These are phyloP conservation scores for Selaginella tamariscina DNA, from an alignment of 75 land plant species.

Conservation along the genomic window DNA sequence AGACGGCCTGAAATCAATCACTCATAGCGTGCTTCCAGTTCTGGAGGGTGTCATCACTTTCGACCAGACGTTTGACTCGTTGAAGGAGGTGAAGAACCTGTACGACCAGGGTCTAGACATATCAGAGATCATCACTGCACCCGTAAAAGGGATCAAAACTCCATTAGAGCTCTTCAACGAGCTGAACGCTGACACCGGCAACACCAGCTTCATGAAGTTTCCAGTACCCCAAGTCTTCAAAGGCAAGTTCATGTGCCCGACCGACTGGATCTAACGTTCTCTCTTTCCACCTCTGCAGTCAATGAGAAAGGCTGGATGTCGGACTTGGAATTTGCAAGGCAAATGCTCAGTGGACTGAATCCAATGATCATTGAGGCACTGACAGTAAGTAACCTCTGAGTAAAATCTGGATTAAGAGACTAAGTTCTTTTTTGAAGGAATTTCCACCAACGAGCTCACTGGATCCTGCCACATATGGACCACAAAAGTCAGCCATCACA, in stretches of 20 bases:
- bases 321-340: conserved; percentile 40
- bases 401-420: too few relatives aligned
- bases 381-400: too few relatives aligned
- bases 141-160: background rate
- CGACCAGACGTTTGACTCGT: background rate
- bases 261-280: too few relatives aligned
- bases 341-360: conserved; percentile 37
- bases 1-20: background rate
- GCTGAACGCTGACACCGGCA: background rate
- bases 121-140: background rate
- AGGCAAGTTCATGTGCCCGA: background rate
- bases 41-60: background rate
- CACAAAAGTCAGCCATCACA: conserved; percentile 69
- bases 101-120: background rate
- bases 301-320: conserved; percentile 31
- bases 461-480: conserved; percentile 56
- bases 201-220: conserved; percentile 3
- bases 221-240: background rate
- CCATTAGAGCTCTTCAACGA: background rate
- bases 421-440: conserved; percentile 26
- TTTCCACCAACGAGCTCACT: conserved; percentile 71
- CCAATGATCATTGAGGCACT: conserved; percentile 23
- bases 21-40: background rate
- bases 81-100: background rate
- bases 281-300: conserved; percentile 15